These are phyloP conservation scores for Pseudocercospora eumusae DNA, from an alignment of 2,329 filamentous ascomycete species.

Conservation along the genomic window DNA sequence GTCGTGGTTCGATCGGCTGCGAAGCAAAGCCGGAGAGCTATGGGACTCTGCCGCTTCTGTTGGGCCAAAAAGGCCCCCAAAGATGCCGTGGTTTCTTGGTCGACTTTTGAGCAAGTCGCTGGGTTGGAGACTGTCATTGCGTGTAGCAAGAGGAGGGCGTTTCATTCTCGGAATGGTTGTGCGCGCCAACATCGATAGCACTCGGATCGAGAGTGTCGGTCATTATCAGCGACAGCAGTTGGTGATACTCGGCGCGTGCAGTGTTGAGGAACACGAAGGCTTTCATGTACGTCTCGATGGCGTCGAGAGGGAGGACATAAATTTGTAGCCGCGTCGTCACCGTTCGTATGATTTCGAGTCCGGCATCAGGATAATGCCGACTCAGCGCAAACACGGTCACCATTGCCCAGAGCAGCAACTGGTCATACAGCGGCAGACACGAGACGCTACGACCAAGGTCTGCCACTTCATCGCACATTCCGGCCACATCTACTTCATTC, in stretches of 20 bases:
- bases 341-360: slow-evolving; percentile 12
- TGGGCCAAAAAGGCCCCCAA: neutral
- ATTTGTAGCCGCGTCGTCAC: slow-evolving; percentile 13
- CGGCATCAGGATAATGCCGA: slow-evolving; percentile 10
- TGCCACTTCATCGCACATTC: slow-evolving; percentile 21
- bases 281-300: slow-evolving; percentile 15
- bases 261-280: slow-evolving; percentile 22
- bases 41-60: neutral
- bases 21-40: neutral
- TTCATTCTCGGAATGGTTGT: neutral
- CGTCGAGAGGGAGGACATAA: slow-evolving; percentile 4
- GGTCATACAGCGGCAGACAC: slow-evolving; percentile 17
- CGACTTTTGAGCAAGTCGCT: neutral
- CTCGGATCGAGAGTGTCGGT: neutral
- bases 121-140: neutral
- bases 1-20: neutral
- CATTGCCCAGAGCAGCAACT: slow-evolving; percentile 21
- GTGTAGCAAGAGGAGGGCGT: slow-evolving; percentile 3
- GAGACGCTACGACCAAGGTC: slow-evolving; percentile 19
- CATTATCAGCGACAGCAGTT: slow-evolving; percentile 11
- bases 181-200: neutral
- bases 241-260: slow-evolving; percentile 18
- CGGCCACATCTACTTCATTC: slow-evolving; percentile 16
- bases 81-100: neutral
- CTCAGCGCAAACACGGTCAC: slow-evolving; percentile 22